phyloP scores from a whole-genome alignment of 768 basidiomycete genomes.

The Cystofilobasidium ferigula region DNA sequence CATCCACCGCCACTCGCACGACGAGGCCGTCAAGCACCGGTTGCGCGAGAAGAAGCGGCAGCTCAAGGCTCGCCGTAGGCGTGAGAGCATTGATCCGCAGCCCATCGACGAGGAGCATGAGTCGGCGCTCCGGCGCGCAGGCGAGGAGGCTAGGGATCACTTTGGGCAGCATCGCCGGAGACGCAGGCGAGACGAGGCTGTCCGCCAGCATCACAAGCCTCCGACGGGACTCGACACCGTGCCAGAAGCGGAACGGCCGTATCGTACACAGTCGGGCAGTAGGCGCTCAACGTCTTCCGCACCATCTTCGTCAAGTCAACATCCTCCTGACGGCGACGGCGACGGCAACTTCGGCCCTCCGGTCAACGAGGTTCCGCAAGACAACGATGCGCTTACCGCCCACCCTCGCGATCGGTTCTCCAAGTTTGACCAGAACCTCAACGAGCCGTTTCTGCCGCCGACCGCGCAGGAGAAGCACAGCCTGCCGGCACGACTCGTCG shows the following conservation, averaged over 20 bases:
- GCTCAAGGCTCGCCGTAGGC: neutral
- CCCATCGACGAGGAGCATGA: neutral
- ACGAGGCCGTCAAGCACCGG: neutral
- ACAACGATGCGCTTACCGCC: neutral
- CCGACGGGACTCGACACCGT: no score
- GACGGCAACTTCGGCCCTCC: no score
- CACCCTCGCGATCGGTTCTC: neutral
- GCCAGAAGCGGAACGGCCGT: no score
- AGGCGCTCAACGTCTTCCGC: neutral
- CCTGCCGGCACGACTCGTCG: neutral
- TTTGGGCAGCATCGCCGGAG: neutral
- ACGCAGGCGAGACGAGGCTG: neutral
- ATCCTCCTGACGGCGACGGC: no score
- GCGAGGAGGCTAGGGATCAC: neutral
- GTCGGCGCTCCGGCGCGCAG: neutral
- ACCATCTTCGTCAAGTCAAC: neutral
- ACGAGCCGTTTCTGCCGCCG: slow-evolving; percentile 1
- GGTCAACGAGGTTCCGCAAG: no score
- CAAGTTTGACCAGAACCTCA: neutral
- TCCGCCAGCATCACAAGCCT: neutral
- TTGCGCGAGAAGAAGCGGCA: neutral
- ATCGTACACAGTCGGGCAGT: neutral
- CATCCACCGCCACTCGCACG: neutral
- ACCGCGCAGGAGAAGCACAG: neutral
- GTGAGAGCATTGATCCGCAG: no score